Evolutionary conservation across 148 eudicot genomes (phyloP), one percentile per base, ranked within the genome.

Genomic region (Persicaria tinctoria): DNA sequence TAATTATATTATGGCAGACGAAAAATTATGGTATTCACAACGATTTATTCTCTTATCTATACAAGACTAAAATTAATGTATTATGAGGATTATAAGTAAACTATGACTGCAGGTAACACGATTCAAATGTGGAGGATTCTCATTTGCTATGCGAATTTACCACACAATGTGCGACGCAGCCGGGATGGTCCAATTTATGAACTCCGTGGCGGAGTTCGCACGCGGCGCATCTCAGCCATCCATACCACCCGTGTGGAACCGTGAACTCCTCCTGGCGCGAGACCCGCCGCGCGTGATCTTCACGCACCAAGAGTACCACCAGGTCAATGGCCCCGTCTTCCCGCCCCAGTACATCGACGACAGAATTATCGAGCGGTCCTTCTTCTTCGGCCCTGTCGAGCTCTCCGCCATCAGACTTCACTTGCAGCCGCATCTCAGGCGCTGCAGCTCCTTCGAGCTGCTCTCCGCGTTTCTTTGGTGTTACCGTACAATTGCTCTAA

Each of bases 391-490:
- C 8, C 18, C 74, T 9, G 13, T 16, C 5, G 53, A 76, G 4
- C 20, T 55, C 32, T 32, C 4, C 14, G 44, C 80, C 44, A 18
- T 73, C 45, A 38, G 75, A 10, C 51, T 9, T 12, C 50, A 3
- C 54, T 6, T 72, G 5, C 74, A 27, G 14, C 55, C 18, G 2
- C 74, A 48, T 12, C 16, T 69, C 3, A 11, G 38, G 9, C 17
- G 38, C 2, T 63, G 68, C 55, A 41, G 75, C 18, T 50, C 55
- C 11, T 81, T 75, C 10, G 84, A 81, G 8, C 1, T 78, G 45
- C 18, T 81, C 1, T 69, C 82, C 6, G 82, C 83, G 2, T 57
- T 56, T 7, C 7, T 81, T 11, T 81, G 83, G 83, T 78, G 78
- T 1, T 81, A 80, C n/a, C 80, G 83, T 5, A 77, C 78, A 12